A percentile compares a stretch with the other conserved stretches of the same genome.
These are phyloP conservation scores for Pezicula rhizophila DNA, from an alignment of 2,329 filamentous ascomycete species.

Conservation along the genomic window DNA sequence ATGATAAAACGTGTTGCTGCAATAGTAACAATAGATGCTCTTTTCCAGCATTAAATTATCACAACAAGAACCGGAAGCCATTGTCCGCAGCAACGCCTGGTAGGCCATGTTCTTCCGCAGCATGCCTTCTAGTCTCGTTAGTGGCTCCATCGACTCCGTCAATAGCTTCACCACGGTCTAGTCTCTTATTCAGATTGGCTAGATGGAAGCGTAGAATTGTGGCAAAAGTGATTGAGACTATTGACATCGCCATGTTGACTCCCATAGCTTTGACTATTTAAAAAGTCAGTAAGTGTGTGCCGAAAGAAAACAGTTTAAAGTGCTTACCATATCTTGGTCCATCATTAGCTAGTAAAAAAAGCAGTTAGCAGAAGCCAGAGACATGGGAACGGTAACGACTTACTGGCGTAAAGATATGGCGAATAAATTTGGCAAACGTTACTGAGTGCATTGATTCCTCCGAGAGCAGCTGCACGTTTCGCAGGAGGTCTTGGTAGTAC, in stretches of 20 bases:
- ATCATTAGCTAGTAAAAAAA: conserved; percentile 33
- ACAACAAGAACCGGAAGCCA: conserved; percentile 3
- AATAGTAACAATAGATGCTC: no score
- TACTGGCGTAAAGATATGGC: conserved; percentile 50
- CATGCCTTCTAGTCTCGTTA: conserved; percentile 5
- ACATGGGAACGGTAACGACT: background rate
- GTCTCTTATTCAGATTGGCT: conserved; percentile 57
- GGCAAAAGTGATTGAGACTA: conserved; percentile 56
- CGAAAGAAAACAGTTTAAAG: background rate
- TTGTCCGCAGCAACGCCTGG: background rate
- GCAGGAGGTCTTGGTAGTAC: conserved; percentile 29
- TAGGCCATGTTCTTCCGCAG: background rate
- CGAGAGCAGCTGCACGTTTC: conserved; percentile 15
- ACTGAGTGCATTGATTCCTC: conserved; percentile 12
- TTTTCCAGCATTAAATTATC: background rate
- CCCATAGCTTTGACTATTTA: conserved; percentile 47
- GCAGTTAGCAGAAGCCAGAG: background rate
- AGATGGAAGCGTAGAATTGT: conserved; percentile 56
- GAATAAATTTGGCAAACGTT: conserved; percentile 65
- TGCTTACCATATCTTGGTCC: conserved; percentile 30
- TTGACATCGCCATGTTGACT: conserved; percentile 59
- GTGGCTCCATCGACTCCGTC: conserved; percentile 24
- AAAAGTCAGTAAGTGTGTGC: background rate
- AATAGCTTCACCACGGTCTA: conserved; percentile 46
- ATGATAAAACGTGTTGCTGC: no score